Conservation (phyloP, 192 early-diverging fungal genomes). For the Radiomyces spectabilis region DNA sequence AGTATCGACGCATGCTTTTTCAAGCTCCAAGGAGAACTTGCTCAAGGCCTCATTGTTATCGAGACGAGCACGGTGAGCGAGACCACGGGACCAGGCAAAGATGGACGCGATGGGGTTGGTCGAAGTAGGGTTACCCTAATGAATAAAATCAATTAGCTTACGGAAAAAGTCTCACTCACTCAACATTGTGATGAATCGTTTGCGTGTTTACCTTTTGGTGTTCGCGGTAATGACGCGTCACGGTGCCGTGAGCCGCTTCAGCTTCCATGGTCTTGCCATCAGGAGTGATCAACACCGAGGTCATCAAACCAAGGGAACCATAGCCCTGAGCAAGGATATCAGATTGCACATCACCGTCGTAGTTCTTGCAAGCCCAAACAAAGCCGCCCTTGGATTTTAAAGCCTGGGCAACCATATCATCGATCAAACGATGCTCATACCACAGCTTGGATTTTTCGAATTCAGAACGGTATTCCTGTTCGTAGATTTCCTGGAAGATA, state of each 20-base stretch:
- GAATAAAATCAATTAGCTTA: no score
- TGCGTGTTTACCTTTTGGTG: constrained; percentile 86
- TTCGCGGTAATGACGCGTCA: constrained; percentile 87
- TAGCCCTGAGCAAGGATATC: constrained; percentile 93
- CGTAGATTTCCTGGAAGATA: constrained; percentile 90
- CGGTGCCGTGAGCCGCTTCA: constrained; percentile 95
- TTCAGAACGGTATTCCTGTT: constrained; percentile 27
- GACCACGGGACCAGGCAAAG: constrained; percentile 90
- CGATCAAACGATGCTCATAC: constrained; percentile 98
- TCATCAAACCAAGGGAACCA: constrained; percentile 94
- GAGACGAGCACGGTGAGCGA: constrained; percentile 89
- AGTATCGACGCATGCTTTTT: constrained; percentile 81
- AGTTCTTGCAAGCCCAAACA: constrained; percentile 93
- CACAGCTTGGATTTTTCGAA: constrained; percentile 51
- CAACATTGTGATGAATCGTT: no score
- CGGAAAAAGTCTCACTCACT: no score
- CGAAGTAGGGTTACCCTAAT: constrained; percentile 75
- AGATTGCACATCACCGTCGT: constrained; percentile 91
- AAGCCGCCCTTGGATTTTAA: constrained; percentile 91
- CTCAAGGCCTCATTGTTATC: constrained; percentile 76
- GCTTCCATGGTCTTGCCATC: constrained; percentile 88
- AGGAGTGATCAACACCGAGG: constrained; percentile 86
- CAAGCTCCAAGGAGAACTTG: constrained; percentile 72
- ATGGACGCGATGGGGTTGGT: constrained; percentile 98
- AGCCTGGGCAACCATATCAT: constrained; percentile 97